Evolutionary conservation across 2,329 filamentous ascomycete species (phyloP), one percentile per base, ranked within the genome.

Genomic region (Scytalidium sp.): DNA sequence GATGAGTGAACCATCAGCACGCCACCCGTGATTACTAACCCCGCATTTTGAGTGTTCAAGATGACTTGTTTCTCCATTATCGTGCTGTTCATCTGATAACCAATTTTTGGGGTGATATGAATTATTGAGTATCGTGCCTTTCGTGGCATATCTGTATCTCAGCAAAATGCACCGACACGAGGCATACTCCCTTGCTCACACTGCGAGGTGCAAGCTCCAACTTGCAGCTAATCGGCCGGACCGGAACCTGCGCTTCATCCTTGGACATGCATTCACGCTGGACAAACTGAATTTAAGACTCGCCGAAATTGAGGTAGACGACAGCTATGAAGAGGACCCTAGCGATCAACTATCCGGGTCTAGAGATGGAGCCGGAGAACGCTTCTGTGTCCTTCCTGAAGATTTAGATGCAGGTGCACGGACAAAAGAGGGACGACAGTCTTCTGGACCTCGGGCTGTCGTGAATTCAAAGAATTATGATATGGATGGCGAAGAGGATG

Each of bases 201-300:
- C 32, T 7, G 32, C 32, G 7, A 8, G 32, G 13, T 59, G 57
- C 48, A 59, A 59, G 27, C 52, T 59, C 9, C 45, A 53, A 36
- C 36, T 59, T 11, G 55, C 55, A 23, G 55, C 55, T 21, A 55
- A 57, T 39, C 46, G 46, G 4, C 55, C 57, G 27, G 55, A 58
- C 23, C 49, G 55, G n/a, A 53, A 56, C 43, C 46, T 58, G 1
- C 52, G 55, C 20, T 59, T 59, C 36, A 56, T 59, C 39, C 55
- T 58, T 13, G 55, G 57, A 2, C 57, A 59, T 41, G 57, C 57
- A 13, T 59, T 59, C 46, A 59, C 55, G 13, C 45, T 58, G 9
- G 57, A 58, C 32, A 60, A 58, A 3, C 50, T 60, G 3, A 44
- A 49, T 10, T 47, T 60, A 2, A 54, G 56, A 1, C 47, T 60